Percentiles rank a stretch among this genome's conserved stretches.
Conservation (phyloP, 148 eudicot genomes). For the Chenopodium formosanum region DNA sequence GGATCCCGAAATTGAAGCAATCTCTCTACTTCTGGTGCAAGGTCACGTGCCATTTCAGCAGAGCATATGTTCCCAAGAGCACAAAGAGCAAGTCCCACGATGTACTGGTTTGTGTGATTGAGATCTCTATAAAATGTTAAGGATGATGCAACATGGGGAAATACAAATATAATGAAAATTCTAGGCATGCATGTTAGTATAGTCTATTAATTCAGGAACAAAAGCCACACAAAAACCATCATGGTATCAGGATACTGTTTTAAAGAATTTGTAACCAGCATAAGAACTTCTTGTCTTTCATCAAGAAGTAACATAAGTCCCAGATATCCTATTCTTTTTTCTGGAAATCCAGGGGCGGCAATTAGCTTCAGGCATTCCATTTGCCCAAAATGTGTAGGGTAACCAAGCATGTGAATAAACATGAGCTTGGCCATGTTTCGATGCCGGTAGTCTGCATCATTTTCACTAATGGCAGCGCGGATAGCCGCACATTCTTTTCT, state of each 20-base stretch:
- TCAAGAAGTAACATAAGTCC: conserved; percentile 98
- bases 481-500: conserved; percentile 98
- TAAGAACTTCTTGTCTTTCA: conserved; percentile 98
- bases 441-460: conserved; percentile 89
- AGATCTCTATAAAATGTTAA: conserved; percentile 76
- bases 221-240: conserved; percentile 4
- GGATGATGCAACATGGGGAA: conserved; percentile 27
- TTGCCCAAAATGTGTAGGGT: conserved; percentile 98
- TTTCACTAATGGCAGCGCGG: conserved; percentile 89
- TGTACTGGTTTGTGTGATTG: conserved; percentile 92
- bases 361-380: conserved; percentile 98
- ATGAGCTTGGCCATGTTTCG: conserved; percentile 97
- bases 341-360: conserved; percentile 95
- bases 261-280: conserved; percentile 97
- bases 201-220: not conserved
- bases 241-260: conserved; percentile 81
- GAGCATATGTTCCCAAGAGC: conserved; percentile 98
- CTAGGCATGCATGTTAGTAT: not conserved
- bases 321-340: conserved; percentile 94
- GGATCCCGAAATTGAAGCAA: conserved; percentile 97
- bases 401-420: conserved; percentile 99
- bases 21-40: conserved; percentile 93
- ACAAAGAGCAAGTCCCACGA: conserved; percentile 98
- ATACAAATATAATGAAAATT: conserved; percentile 9
- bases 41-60: conserved; percentile 99